Evolutionary conservation across 148 eudicot species (phyloP).

Genomic region (Simmondsia chinensis): DNA sequence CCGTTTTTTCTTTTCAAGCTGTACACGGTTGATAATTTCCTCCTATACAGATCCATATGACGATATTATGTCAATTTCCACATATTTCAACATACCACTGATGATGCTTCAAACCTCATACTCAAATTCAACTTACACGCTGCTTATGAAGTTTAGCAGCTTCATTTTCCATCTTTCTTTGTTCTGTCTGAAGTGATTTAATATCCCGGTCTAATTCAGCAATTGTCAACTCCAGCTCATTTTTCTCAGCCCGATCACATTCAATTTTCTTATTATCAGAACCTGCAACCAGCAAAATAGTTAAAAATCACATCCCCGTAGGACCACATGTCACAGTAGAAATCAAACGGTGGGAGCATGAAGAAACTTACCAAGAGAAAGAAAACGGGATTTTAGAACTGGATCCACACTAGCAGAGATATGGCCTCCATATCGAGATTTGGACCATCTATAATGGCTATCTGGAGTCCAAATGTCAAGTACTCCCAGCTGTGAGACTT

Average conservation of each 20-base stretch:
- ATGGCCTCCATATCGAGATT: slow-evolving; percentile 79
- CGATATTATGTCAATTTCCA: neutral
- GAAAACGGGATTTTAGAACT: slow-evolving; percentile 49
- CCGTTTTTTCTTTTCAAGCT: slow-evolving; percentile 40
- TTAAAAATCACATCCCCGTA: too few relatives aligned
- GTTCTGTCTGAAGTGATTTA: slow-evolving; percentile 40
- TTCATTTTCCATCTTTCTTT: slow-evolving; percentile 56
- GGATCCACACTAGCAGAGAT: slow-evolving; percentile 69
- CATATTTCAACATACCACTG: neutral
- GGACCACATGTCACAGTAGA: neutral
- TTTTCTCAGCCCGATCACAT: slow-evolving; percentile 32
- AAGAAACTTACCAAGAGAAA: slow-evolving; percentile 46
- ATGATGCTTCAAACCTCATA: neutral
- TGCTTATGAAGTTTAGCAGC: slow-evolving; percentile 57
- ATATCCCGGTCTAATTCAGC: slow-evolving; percentile 26
- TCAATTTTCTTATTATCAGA: slow-evolving; percentile 65
- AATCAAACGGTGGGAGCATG: slow-evolving; percentile 8
- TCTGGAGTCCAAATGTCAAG: slow-evolving; percentile 91
- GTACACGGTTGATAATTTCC: slow-evolving; percentile 30
- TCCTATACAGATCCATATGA: slow-evolving; percentile 33
- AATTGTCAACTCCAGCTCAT: slow-evolving; percentile 43
- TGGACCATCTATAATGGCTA: slow-evolving; percentile 73
- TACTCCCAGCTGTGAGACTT: slow-evolving; percentile 48
- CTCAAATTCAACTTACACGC: slow-evolving; percentile 45
- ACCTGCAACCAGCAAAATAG: slow-evolving; percentile 30